Percentiles rank a stretch among this genome's conserved stretches.
These are phyloP conservation scores for Candida morakotiae DNA, from an alignment of 805 yeast genomes.

Conservation along the genomic window DNA sequence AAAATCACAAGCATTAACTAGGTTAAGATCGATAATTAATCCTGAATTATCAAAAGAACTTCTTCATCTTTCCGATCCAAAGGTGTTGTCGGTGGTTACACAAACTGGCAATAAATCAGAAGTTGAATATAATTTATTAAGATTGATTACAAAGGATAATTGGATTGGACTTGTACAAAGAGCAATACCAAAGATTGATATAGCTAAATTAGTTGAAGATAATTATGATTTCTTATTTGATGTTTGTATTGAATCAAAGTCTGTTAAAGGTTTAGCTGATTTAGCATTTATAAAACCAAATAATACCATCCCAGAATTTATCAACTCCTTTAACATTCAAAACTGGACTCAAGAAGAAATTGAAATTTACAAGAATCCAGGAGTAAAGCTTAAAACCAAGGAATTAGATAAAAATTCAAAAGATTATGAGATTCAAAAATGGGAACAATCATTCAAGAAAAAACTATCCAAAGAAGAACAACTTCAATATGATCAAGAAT, in stretches of 20 bases:
- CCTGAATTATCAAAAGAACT: constrained; percentile 35
- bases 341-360: constrained; percentile 48
- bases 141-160: constrained; percentile 26
- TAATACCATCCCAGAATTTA: constrained; percentile 45
- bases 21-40: constrained; percentile 23
- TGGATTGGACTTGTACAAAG: constrained; percentile 78
- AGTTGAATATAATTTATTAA: constrained; percentile 14
- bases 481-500: constrained; percentile 53
- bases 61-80: too few species aligned
- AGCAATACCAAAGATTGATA: constrained; percentile 49
- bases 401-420: constrained; percentile 62
- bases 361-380: constrained; percentile 63
- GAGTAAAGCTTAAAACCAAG: constrained; percentile 50
- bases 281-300: constrained; percentile 59
- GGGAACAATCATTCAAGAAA: constrained; percentile 84
- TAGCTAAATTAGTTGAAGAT: constrained; percentile 49
- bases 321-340: constrained; percentile 44
- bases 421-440: constrained; percentile 79
- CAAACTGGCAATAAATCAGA: constrained; percentile 15
- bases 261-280: constrained; percentile 44
- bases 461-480: constrained; percentile 79
- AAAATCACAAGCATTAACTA: constrained; percentile 29
- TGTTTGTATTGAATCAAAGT: constrained; percentile 30
- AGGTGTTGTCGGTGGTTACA: constrained; percentile 22
- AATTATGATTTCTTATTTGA: constrained; percentile 19